Percentiles rank a stretch among this genome's conserved stretches.
Conservation (phyloP, 2,329 filamentous ascomycete genomes). For the Chalara sp. region DNA sequence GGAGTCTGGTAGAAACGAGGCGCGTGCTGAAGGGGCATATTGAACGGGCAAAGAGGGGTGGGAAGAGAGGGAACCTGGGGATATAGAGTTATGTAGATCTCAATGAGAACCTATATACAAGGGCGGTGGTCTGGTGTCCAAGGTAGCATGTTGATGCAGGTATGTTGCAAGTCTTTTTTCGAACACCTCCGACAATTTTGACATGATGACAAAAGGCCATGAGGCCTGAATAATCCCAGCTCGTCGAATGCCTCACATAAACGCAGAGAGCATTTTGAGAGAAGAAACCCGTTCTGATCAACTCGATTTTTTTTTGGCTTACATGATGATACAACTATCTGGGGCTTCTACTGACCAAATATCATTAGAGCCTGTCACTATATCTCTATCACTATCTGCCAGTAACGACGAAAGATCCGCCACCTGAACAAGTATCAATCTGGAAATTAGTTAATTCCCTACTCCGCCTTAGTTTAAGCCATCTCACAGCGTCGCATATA, state of each 20-base stretch:
- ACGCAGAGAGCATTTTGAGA: conserved; percentile 85
- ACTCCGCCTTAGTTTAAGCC: no score
- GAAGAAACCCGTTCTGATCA: conserved; percentile 40
- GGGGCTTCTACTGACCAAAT: no score
- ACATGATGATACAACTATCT: no score
- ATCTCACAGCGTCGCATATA: no score
- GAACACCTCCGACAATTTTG: not conserved
- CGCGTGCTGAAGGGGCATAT: conserved; percentile 77
- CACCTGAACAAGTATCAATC: no score
- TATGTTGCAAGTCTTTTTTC: not conserved
- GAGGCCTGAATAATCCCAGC: conserved; percentile 98
- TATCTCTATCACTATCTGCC: no score
- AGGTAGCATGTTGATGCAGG: not conserved
- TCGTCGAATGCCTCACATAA: conserved; percentile 87
- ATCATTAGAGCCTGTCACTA: no score
- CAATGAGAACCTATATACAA: not conserved
- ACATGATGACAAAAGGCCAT: conserved; percentile 98
- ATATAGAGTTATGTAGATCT: conserved; percentile 12
- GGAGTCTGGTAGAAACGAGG: conserved; percentile 79
- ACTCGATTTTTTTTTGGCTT: not conserved
- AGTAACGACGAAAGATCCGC: no score
- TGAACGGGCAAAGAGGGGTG: conserved; percentile 76
- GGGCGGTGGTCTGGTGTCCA: not conserved
- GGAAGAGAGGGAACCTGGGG: conserved; percentile 63
- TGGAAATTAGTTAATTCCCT: no score